A percentile compares a stretch with the other conserved stretches of the same genome.
These are phyloP conservation scores for Myxozyma monticola DNA, from an alignment of 805 yeast genomes.

Conservation along the genomic window DNA sequence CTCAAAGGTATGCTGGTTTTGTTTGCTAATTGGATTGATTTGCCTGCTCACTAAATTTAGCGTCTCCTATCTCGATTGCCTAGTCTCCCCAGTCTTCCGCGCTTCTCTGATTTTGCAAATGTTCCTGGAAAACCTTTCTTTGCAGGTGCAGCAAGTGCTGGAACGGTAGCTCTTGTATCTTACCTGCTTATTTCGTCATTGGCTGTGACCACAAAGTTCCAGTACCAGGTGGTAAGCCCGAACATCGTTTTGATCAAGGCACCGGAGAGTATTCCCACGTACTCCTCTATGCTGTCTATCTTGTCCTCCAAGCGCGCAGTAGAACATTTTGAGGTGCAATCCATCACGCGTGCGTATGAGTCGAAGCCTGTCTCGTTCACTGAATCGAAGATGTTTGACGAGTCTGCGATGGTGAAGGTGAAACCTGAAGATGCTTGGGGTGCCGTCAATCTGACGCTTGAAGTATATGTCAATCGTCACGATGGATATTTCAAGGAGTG, in stretches of 20 bases:
- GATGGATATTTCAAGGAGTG: slow-evolving; percentile 4
- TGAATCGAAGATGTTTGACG: background rate
- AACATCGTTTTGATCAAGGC: slow-evolving; percentile 7
- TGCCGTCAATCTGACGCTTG: slow-evolving; percentile 11
- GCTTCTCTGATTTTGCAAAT: too few species aligned
- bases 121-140: too few species aligned
- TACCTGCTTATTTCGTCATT: too few species aligned
- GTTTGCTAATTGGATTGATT: too few species aligned
- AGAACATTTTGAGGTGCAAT: slow-evolving; percentile 2
- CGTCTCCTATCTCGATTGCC: too few species aligned
- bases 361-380: background rate
- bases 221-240: too few species aligned
- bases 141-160: too few species aligned
- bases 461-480: background rate
- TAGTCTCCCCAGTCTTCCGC: too few species aligned
- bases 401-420: slow-evolving; percentile 4
- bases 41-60: too few species aligned
- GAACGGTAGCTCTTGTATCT: too few species aligned
- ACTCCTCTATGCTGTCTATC: background rate
- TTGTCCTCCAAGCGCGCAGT: background rate
- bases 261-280: background rate
- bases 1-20: too few species aligned
- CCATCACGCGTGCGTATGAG: slow-evolving; percentile 1
- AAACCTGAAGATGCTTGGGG: slow-evolving; percentile 19
- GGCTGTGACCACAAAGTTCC: too few species aligned